Evolutionary conservation across 257 asterid species (phyloP), one percentile per base, ranked within the genome.

Genomic region (Nicotiana tomentosiformis): DNA sequence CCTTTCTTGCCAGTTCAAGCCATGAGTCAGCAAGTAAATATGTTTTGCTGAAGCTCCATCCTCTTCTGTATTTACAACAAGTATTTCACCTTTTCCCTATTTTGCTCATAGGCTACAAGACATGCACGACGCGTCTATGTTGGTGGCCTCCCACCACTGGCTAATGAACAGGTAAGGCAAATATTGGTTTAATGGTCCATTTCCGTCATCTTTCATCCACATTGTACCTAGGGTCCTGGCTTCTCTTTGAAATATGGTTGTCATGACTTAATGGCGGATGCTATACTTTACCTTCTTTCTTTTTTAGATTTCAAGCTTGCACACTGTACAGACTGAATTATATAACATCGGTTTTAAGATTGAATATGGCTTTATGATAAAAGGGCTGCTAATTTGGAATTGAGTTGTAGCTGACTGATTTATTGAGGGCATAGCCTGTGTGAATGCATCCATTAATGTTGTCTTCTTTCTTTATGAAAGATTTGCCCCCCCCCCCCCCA

Each of bases 51-150:
- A 61, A 57, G 67, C 12, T 58, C 55, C 33, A 30, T 43, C 23
- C 20, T 78, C 68, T 60, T 37, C 32, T 37, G 23, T 72, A 70
- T 46, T 46, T 72, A 23, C 61, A 23, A 3, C 20, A 46, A 46
- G 61, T 72, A 23, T 46, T 72, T 72, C 61, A 72, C 79, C 8
- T 23, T 46, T 46, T 72, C 26, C 6, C 11, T 46, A 26, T 14
- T 46, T 72, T 23, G 20, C 61, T 81, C 17, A 84, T 92, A 96
- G 98, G 99, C 98, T 74, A 96, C 99, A 3, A 89, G 98, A 78
- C 98, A 94, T 89, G 99, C 98, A 83, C 93, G 99, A 51, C 92
- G 98, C 84, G 97, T 94, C 58, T 96, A 94, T 90, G 98, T 96
- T 88, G 99, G 99, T 81, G 98, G 99, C 77, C 98, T 96, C 53